These are phyloP conservation scores for Cyclospora cayetanensis DNA, from an alignment of 169 alveolate species.

Conservation along the genomic window DNA sequence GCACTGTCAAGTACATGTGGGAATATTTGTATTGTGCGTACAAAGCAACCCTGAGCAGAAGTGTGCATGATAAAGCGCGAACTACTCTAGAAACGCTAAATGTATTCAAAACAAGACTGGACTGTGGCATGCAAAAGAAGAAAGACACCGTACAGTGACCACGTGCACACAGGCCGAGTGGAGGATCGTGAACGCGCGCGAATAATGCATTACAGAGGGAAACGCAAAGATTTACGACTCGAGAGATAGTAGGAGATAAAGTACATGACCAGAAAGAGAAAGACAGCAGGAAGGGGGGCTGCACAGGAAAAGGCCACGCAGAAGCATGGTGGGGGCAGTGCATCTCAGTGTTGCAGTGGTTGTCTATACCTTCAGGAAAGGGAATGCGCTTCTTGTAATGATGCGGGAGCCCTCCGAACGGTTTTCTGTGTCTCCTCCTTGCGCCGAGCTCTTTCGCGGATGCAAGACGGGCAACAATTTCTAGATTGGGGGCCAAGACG, in stretches of 20 bases:
- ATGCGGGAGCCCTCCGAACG: background rate
- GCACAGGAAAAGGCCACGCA: background rate
- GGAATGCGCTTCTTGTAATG: no score
- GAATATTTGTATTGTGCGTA: no score
- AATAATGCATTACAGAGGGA: no score
- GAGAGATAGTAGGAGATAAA: background rate
- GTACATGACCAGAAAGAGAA: background rate
- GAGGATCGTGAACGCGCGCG: no score
- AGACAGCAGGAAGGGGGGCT: background rate
- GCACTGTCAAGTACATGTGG: no score
- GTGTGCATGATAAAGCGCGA: no score
- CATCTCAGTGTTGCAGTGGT: background rate
- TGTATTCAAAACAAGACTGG: no score
- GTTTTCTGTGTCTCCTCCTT: background rate
- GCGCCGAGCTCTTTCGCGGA: background rate
- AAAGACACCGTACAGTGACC: no score
- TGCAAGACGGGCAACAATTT: constrained; percentile 43
- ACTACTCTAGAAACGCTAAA: no score
- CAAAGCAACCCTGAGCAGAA: no score
- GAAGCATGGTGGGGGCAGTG: background rate
- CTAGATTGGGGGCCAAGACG: constrained; percentile 67
- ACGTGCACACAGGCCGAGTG: no score
- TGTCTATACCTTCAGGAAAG: background rate
- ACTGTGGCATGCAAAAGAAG: no score
- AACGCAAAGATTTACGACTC: background rate